Evolutionary conservation across 208 protist species (phyloP).

Genomic region (Acanthamoeba triangularis): DNA sequence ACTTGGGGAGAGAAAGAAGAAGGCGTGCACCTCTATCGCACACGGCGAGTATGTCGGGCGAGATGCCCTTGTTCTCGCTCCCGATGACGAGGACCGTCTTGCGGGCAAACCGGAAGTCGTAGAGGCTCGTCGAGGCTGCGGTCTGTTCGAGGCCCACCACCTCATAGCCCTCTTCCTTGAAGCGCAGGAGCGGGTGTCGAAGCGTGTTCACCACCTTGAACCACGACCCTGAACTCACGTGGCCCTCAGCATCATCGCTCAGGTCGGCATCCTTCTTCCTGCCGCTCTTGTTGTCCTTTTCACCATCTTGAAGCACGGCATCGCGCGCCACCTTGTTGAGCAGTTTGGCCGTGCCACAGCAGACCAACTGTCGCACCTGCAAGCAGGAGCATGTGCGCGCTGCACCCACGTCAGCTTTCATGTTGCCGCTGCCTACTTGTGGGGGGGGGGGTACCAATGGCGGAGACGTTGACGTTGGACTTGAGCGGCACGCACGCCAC

Average conservation of each 20-base stretch:
- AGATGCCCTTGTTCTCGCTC: conserved; percentile 44
- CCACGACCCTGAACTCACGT: neutral
- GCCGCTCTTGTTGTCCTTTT: too few relatives aligned
- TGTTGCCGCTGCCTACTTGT: too few relatives aligned
- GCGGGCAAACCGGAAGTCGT: neutral
- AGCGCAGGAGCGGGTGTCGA: neutral
- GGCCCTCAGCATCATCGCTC: neutral
- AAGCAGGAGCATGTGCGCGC: neutral
- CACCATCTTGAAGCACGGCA: neutral
- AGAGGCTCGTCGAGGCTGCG: neutral
- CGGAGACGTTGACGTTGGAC: conserved; percentile 48
- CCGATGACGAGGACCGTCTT: conserved; percentile 51
- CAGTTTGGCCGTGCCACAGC: conserved; percentile 42
- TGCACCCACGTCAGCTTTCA: neutral
- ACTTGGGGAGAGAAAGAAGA: too few relatives aligned
- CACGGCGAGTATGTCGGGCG: conserved; percentile 1
- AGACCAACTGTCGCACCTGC: conserved; percentile 1
- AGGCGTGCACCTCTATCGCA: neutral
- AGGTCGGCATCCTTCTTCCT: too few relatives aligned
- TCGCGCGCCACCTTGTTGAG: neutral
- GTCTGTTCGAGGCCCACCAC: conserved; percentile 5
- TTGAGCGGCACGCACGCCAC: conserved; percentile 62
- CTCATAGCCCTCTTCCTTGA: neutral
- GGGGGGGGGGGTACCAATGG: neutral
- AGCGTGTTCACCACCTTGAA: neutral